Percentiles rank a stretch among this genome's conserved stretches.
phyloP scores from a whole-genome alignment of 2,329 filamentous ascomycete species.

The Rhynchosporium secalis region DNA sequence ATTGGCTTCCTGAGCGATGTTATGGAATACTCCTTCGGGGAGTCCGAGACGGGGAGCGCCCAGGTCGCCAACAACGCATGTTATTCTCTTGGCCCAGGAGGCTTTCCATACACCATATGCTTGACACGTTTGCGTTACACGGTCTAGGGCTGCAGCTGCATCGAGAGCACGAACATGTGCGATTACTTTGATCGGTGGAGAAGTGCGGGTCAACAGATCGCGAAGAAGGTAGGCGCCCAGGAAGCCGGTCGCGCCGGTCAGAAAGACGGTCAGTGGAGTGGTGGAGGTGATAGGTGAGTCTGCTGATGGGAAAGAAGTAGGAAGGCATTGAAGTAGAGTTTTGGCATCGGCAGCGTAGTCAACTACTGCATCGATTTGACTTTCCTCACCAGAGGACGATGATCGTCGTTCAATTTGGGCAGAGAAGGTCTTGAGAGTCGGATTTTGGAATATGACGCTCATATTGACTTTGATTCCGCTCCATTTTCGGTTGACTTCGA shows the following conservation, averaged over 20 bases:
- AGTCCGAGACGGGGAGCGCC: conserved; percentile 72
- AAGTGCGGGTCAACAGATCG: conserved; percentile 66
- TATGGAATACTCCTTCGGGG: conserved; percentile 63
- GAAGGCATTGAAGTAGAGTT: conserved; percentile 42
- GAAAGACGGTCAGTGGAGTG: conserved; percentile 61
- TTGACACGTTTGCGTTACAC: conserved; percentile 65
- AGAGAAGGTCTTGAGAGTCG: conserved; percentile 55
- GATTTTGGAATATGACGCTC: conserved; percentile 67
- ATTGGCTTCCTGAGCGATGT: conserved; percentile 65
- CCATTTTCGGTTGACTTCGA: conserved; percentile 64
- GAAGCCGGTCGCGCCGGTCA: conserved; percentile 91
- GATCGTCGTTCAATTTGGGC: conserved; percentile 51
- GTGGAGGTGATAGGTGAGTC: conserved; percentile 36
- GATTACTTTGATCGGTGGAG: conserved; percentile 61
- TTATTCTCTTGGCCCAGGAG: conserved; percentile 64
- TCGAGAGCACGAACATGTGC: conserved; percentile 74
- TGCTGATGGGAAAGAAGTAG: conserved; percentile 42
- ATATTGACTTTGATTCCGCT: conserved; percentile 67
- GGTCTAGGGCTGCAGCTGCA: conserved; percentile 57
- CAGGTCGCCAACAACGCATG: conserved; percentile 72
- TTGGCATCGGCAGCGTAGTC: conserved; percentile 49
- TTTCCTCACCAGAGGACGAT: conserved; percentile 38
- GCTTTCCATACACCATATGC: conserved; percentile 80
- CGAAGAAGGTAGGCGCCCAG: conserved; percentile 77
- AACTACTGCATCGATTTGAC: conserved; percentile 46